These are phyloP conservation scores for Lichtheimia corymbifera DNA, from an alignment of 371 early-diverging fungal genomes.

Conservation along the genomic window DNA sequence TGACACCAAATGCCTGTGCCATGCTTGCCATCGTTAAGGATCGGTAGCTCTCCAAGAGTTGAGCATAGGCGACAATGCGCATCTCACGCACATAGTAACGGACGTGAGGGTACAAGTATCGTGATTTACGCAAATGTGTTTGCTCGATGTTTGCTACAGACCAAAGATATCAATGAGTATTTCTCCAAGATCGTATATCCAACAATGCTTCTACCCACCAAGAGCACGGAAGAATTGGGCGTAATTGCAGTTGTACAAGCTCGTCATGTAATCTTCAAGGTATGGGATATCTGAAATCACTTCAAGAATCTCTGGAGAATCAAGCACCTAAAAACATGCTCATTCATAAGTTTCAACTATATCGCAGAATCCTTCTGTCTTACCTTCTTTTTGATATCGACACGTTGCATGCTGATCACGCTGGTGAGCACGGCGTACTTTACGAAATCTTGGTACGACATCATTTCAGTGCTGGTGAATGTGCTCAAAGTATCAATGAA, in stretches of 20 bases:
- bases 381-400: conserved; percentile 94
- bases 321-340: conserved; percentile 65
- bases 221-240: conserved; percentile 86
- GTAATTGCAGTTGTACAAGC: conserved; percentile 95
- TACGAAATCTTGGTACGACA: conserved; percentile 97
- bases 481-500: conserved; percentile 97
- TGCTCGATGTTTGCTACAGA: conserved; percentile 53
- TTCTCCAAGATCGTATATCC: too few species aligned
- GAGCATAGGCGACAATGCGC: conserved; percentile 97
- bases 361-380: not conserved
- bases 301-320: conserved; percentile 96
- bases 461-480: conserved; percentile 96
- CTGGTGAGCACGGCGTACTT: conserved; percentile 92
- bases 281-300: conserved; percentile 89
- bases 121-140: conserved; percentile 49
- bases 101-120: conserved; percentile 82
- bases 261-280: conserved; percentile 81
- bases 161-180: conserved; percentile 1
- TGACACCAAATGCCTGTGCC: conserved; percentile 97
- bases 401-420: conserved; percentile 86
- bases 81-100: conserved; percentile 96
- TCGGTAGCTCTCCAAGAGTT: conserved; percentile 97
- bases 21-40: conserved; percentile 94
- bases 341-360: not conserved
- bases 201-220: conserved; percentile 31